Evolutionary conservation across 2,329 filamentous ascomycete genomes (phyloP), one percentile per base, ranked within the genome.

Genomic region (Leptographium flavum): DNA sequence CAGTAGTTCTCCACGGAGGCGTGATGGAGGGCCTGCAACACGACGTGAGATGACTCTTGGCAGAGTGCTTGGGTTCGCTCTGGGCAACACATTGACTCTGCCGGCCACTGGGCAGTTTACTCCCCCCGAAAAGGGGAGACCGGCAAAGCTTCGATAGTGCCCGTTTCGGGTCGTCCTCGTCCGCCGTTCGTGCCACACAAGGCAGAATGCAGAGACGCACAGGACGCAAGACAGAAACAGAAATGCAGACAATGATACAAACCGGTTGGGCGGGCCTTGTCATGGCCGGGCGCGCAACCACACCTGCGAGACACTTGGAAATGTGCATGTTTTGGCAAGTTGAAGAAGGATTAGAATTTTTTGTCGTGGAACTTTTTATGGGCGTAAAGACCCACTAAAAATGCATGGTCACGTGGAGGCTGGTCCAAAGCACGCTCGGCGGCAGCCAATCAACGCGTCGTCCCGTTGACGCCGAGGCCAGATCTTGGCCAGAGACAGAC

Each of bases 91-190:
- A 79, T 88, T 90, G 85, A 90, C 84, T 87, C 72, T 83, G 60
- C 70, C 75, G 79, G 81, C 76, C 80, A 86, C 75, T 43, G 53
- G 19, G 21, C 15, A 39, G 25, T 40, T 36, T 45, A 32, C 31
- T 21, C 25, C 42, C 27, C 35, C 23, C 23, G 22, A n/a, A n/a
- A 42, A 14, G 35, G 63, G 74, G 68, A 68, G 70, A 65, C 72
- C 80, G 71, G 71, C 67, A 84, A 87, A 87, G 85, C 85, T 92
- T 92, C 85, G 85, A 92, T 84, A 84, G 83, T 80, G 84, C 85
- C 84, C 39, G 23, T 28, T n/a, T n/a, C n/a, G n/a, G n/a, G n/a
- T n/a, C n/a, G n/a, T n/a, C n/a, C n/a, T n/a, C 27, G 13, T 28
- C 27, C 27, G 27, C n/a, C n/a, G 5, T 28, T 28, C 27, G 27